Evolutionary conservation across 495 filamentous ascomycete genomes (phyloP).

Genomic region (Neurospora terricola): DNA sequence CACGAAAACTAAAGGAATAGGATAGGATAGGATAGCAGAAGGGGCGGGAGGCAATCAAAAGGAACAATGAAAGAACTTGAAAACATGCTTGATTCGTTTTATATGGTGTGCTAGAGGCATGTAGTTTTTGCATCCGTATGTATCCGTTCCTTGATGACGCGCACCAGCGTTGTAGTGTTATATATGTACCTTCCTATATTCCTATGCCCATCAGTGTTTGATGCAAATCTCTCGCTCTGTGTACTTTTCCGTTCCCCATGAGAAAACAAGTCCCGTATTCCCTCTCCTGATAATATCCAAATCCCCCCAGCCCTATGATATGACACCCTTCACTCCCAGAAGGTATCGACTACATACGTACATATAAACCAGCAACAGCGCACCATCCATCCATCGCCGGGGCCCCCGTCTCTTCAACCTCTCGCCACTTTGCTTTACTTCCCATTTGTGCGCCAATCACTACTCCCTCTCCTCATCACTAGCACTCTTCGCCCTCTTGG

Average conservation of each 20-base stretch:
- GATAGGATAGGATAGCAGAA: neutral
- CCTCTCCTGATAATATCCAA: neutral
- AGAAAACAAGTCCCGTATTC: neutral
- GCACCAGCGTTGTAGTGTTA: neutral
- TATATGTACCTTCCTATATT: neutral
- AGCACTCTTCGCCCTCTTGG: constrained; percentile 17
- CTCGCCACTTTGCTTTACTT: neutral
- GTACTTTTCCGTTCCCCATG: neutral
- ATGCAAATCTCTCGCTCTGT: neutral
- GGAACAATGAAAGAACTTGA: neutral
- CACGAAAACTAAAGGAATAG: neutral
- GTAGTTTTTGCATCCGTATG: neutral
- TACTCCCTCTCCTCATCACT: neutral
- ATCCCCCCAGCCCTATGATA: no score
- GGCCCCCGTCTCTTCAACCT: neutral
- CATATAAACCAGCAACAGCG: no score
- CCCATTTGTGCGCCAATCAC: neutral
- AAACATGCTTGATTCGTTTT: neutral
- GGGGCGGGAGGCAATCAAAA: neutral
- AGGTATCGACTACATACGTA: no score
- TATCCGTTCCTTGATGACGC: neutral
- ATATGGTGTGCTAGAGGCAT: no score
- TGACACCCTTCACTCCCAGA: no score
- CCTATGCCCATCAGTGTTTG: neutral
- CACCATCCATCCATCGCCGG: neutral